Conservation (phyloP, 78 protist genomes). For the Blattamonas nauphoetae region DNA sequence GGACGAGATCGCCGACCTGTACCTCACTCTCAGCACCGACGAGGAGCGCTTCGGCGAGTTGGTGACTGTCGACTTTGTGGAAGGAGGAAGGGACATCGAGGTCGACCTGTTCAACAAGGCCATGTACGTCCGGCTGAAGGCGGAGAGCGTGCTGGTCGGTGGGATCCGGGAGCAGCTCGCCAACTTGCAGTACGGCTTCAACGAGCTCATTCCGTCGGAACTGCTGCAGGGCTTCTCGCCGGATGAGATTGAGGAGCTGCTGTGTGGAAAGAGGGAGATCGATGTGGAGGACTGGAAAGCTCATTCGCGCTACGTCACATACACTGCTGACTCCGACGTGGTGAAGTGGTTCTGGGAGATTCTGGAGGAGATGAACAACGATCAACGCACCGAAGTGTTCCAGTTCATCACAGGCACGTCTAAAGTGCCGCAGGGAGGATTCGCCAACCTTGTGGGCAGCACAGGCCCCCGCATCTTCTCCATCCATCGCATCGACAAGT, state of each 20-base stretch:
- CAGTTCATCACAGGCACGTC: slow-evolving; percentile 26
- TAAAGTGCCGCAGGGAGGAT: slow-evolving; percentile 12
- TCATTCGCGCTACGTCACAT: neutral
- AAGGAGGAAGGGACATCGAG: neutral
- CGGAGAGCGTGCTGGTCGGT: neutral
- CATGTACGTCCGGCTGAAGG: slow-evolving; percentile 8
- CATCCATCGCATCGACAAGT: neutral
- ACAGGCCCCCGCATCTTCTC: neutral
- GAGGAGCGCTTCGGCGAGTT: neutral
- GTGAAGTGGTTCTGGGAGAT: slow-evolving; percentile 17
- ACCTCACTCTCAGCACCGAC: neutral
- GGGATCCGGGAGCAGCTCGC: neutral
- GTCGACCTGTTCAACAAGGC: neutral
- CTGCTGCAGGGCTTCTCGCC: neutral
- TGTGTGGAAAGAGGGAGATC: slow-evolving; percentile 1
- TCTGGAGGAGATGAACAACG: slow-evolving; percentile 8
- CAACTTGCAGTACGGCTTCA: neutral
- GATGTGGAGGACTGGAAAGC: slow-evolving; percentile 21
- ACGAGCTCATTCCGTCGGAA: slow-evolving; percentile 20
- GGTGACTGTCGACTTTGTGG: neutral
- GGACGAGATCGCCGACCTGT: neutral
- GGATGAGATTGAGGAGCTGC: slow-evolving; percentile 11
- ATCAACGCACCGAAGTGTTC: neutral
- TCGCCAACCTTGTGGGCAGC: neutral
- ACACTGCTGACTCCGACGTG: neutral